Evolutionary conservation across 2,329 filamentous ascomycete species (phyloP).

Genomic region (Aspergillus niger): DNA sequence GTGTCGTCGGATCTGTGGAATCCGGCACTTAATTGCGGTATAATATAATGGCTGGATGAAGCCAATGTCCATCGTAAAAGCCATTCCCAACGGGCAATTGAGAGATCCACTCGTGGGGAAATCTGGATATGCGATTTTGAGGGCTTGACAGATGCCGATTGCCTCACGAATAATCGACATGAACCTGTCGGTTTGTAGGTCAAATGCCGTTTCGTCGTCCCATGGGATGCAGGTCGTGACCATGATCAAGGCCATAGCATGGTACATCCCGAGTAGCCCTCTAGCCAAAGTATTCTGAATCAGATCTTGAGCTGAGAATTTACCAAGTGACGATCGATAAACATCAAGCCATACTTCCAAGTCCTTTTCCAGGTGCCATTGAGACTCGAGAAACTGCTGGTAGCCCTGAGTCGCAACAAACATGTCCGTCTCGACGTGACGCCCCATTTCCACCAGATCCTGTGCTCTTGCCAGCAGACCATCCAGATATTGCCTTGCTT

Average conservation of each 20-base stretch:
- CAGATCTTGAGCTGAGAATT: not conserved
- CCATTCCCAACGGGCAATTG: not conserved
- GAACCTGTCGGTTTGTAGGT: conserved; percentile 26
- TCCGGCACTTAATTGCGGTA: conserved; percentile 35
- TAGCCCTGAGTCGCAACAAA: not conserved
- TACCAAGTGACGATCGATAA: conserved; percentile 24
- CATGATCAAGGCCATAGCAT: conserved; percentile 51
- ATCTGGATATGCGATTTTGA: conserved; percentile 10
- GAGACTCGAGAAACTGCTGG: not conserved
- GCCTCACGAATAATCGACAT: conserved; percentile 16
- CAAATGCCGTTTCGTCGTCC: conserved; percentile 32
- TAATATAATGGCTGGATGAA: conserved; percentile 37
- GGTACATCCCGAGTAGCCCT: conserved; percentile 42
- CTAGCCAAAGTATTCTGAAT: not conserved
- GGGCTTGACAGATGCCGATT: conserved; percentile 2
- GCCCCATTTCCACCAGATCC: not conserved
- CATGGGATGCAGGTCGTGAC: conserved; percentile 22
- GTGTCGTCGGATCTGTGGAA: conserved; percentile 31
- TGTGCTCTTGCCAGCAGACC: not conserved
- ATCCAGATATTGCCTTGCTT: not conserved
- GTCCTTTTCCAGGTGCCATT: not conserved
- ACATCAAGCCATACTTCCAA: conserved; percentile 13
- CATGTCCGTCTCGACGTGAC: not conserved
- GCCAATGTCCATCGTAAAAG: conserved; percentile 33
- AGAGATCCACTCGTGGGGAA: no score